Base-by-base conservation (phyloP, 352 stramenopile genomes). In the Thraustochytrium sp. region DNA sequence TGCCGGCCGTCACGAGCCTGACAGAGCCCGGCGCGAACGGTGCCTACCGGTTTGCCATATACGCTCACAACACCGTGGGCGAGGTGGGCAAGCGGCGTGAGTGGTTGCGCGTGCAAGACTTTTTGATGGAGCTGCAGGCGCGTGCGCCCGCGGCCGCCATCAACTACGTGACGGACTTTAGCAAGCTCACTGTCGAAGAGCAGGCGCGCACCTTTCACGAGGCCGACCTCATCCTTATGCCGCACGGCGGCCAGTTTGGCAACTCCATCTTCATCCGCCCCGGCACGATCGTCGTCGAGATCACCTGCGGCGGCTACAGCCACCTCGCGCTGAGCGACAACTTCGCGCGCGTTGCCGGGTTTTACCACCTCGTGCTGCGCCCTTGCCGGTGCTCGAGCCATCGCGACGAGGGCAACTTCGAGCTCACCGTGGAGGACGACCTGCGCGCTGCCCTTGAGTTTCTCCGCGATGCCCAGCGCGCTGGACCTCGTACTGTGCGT, bases 171-270 rank as follows among this genome's bases (percentile, higher is more conserved):
- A 36, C 16, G n/a, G 75, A 84, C 29, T 84, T 84, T 83, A 31
- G 64, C 13, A 5, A 56, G 37, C 44, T 80, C 5, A 61, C 16
- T 21, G 26, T 80, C 26, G 75, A 68, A 29, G 61, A 11, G 11
- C 75, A 84, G 38, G 75, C 75, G 16, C 55, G 34, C 23, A 31
- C 42, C 29, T 84, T 84, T 55, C 61, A 76, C 61, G 61, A 83
- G 46, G 61, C 55, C 13, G 75, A 84, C 49, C 26, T 84, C 38
- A 63, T 84, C 40, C 13, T 84, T 21, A 84, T 84, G 75, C 55
- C 55, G 34, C 75, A 84, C 29, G 75, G 75, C n/a, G 75, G 75
- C 31, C 75, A 84, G 29, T 76, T 84, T 37, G 75, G 75, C 34
- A 84, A 84, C 38, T 37, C 26, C 23, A 51, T 84, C 11, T 84